Base-by-base conservation (phyloP, 495 filamentous ascomycete genomes). In the Podospora didyma region DNA sequence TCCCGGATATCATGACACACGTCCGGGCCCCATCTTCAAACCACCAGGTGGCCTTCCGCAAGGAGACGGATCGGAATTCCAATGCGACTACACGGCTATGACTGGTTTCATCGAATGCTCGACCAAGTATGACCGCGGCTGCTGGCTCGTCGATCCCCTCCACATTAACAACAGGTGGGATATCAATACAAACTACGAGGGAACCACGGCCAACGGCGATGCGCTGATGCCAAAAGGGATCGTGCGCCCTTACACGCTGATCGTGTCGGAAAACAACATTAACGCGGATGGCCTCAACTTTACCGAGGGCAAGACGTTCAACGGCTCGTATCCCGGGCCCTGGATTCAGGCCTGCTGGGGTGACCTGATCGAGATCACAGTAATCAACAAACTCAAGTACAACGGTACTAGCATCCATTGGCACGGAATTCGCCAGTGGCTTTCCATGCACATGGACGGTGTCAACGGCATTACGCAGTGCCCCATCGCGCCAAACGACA, bases 301-400 rank as follows among this genome's bases (percentile, higher is more conserved):
- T 42, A 4, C 35, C 48, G 54, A 57, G 37, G 54, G 19, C 35
- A 57, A 57, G 39, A 44, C 46, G 16, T 46, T 60, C 23, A 61
- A 60, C 65, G 47, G 14, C 70, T 62, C 20, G 41, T 73, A 74
- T 51, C 76, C 76, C 0, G 76, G 81, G 0, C 84, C 84, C n/a
- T 73, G 70, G 0, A 73, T 87, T 51, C 73, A 80, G 56, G 82
- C 80, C 1, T 75, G 82, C 49, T 82, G 79, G 76, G 82, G 81
- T 14, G 82, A 86, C 53, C 73, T 60, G 34, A 69, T 80, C 44
- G 80, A 86, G 60, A 85, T 84, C 75, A 73, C 67, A 23, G 69
- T 74, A 16, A 51, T 48, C 10, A 74, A 70, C 47, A 58, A 64
- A 11, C 59, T 65, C 12, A 21, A n/a, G 2, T 44, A 61, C 35